A percentile compares a stretch with the other conserved stretches of the same genome.
These are phyloP conservation scores for Cladobotryum mycophilum DNA, from an alignment of 2,329 filamentous ascomycete genomes.

Conservation along the genomic window DNA sequence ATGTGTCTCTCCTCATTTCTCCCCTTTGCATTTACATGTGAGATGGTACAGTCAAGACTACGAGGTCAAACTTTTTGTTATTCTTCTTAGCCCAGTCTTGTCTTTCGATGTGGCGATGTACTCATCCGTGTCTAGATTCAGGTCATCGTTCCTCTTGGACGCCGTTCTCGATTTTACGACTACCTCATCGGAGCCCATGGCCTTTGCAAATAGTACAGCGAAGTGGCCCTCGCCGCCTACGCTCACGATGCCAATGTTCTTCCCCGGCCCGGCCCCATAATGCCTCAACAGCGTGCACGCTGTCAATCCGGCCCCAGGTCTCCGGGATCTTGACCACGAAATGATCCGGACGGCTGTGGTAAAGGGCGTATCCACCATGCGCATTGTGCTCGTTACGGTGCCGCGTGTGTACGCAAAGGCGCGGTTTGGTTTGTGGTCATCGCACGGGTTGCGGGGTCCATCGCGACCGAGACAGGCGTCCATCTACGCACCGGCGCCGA, in stretches of 20 bases:
- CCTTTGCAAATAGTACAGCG: constrained; percentile 61
- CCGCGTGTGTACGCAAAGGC: constrained; percentile 46
- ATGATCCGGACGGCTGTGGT: constrained; percentile 28
- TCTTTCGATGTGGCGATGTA: constrained; percentile 41
- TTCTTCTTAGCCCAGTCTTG: constrained; percentile 47
- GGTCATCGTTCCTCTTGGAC: constrained; percentile 48
- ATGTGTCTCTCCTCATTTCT: no score
- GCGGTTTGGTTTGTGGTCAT: constrained; percentile 35
- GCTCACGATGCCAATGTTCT: constrained; percentile 59
- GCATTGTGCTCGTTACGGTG: constrained; percentile 23
- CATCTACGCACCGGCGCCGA: constrained; percentile 57
- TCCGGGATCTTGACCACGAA: constrained; percentile 48
- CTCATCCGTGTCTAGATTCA: constrained; percentile 51
- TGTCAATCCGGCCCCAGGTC: constrained; percentile 49
- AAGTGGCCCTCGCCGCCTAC: constrained; percentile 66
- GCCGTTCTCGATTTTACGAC: constrained; percentile 51
- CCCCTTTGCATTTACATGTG: constrained; percentile 15
- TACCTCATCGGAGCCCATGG: constrained; percentile 54
- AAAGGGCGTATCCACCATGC: constrained; percentile 44
- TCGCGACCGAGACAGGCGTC: constrained; percentile 43
- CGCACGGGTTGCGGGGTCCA: constrained; percentile 36
- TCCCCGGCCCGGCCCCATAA: constrained; percentile 60
- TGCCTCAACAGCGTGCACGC: constrained; percentile 54
- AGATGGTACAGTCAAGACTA: constrained; percentile 51
- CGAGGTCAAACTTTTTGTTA: constrained; percentile 49